These are phyloP conservation scores for Claviceps lovelessii DNA, from an alignment of 2,329 filamentous ascomycete genomes.

Conservation along the genomic window DNA sequence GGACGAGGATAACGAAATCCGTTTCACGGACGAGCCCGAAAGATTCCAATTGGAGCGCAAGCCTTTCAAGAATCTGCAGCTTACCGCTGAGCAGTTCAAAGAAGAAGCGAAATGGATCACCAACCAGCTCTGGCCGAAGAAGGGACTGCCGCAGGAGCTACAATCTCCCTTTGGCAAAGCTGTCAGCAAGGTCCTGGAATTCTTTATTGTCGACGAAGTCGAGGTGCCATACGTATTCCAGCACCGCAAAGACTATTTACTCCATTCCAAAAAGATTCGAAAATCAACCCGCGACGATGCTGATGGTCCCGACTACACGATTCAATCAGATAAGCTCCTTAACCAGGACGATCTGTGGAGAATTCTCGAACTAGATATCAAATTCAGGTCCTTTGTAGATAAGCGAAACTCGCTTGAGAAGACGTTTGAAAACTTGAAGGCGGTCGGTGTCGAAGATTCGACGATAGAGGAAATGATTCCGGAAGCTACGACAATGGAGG, in stretches of 20 bases:
- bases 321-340: slow-evolving; percentile 73
- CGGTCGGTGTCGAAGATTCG: slow-evolving; percentile 49
- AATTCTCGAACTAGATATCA: slow-evolving; percentile 86
- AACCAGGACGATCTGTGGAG: slow-evolving; percentile 92
- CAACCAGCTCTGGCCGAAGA: slow-evolving; percentile 78
- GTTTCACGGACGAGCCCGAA: slow-evolving; percentile 79
- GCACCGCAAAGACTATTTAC: slow-evolving; percentile 93
- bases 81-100: slow-evolving; percentile 71
- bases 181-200: slow-evolving; percentile 83
- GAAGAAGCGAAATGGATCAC: slow-evolving; percentile 91
- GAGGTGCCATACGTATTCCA: slow-evolving; percentile 97
- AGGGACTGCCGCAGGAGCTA: slow-evolving; percentile 57
- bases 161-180: slow-evolving; percentile 74
- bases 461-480: slow-evolving; percentile 74
- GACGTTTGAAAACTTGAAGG: slow-evolving; percentile 59
- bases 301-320: slow-evolving; percentile 57
- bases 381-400: slow-evolving; percentile 83
- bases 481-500: slow-evolving; percentile 74
- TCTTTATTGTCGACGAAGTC: slow-evolving; percentile 85
- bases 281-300: slow-evolving; percentile 50
- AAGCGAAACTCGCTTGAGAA: slow-evolving; percentile 77
- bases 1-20: slow-evolving; percentile 85
- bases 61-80: slow-evolving; percentile 67
- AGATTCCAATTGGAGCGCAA: slow-evolving; percentile 86
- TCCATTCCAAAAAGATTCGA: slow-evolving; percentile 63